Evolutionary conservation across 2,329 filamentous ascomycete species (phyloP).

Genomic region (Colletotrichum sp.): DNA sequence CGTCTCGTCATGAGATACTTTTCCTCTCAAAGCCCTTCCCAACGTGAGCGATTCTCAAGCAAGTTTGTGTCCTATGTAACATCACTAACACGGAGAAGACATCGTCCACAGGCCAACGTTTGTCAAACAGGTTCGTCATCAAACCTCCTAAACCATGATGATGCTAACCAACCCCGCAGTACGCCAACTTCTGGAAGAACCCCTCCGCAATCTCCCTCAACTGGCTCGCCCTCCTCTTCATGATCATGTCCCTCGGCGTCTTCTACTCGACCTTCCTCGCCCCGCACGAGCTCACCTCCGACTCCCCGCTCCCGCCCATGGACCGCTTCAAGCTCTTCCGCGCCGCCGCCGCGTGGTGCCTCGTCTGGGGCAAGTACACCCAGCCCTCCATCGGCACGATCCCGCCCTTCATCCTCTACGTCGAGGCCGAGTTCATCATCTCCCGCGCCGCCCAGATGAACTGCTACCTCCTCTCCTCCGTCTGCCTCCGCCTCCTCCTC

Average conservation of each 20-base stretch:
- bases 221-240: constrained; percentile 58
- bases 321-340: constrained; percentile 55
- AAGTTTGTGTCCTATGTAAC: background rate
- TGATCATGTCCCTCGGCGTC: constrained; percentile 47
- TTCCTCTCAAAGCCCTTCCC: constrained; percentile 55
- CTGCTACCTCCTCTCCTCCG: constrained; percentile 57
- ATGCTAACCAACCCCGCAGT: constrained; percentile 34
- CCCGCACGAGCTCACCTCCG: constrained; percentile 47
- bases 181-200: constrained; percentile 54
- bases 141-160: background rate
- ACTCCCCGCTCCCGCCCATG: constrained; percentile 41
- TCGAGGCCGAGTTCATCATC: constrained; percentile 58
- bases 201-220: constrained; percentile 41
- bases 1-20: constrained; percentile 60
- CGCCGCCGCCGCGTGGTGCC: constrained; percentile 54
- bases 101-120: constrained; percentile 60
- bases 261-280: constrained; percentile 50
- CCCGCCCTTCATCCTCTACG: constrained; percentile 56
- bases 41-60: constrained; percentile 41
- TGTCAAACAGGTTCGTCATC: constrained; percentile 40
- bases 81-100: constrained; percentile 37
- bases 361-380: constrained; percentile 55
- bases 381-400: constrained; percentile 54
- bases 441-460: constrained; percentile 57
- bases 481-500: constrained; percentile 58